phyloP scores from a whole-genome alignment of 129 eudicot genomes.

The Flaveria sonorensis region DNA sequence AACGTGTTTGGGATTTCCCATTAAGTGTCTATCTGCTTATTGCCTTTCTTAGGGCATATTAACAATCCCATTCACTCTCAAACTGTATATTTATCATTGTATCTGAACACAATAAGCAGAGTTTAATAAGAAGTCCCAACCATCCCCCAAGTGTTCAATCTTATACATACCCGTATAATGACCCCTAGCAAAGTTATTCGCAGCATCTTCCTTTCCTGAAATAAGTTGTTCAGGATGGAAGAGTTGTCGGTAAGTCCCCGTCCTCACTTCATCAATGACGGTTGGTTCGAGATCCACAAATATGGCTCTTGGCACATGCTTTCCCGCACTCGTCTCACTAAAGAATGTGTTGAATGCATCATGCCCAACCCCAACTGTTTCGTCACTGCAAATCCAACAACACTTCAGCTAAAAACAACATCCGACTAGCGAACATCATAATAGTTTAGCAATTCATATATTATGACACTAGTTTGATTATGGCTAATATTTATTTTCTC shows the following conservation, averaged over 20 bases:
- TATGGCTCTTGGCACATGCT: constrained; percentile 91
- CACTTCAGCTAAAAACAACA: constrained; percentile 20
- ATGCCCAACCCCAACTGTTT: constrained; percentile 67
- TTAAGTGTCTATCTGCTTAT: not conserved
- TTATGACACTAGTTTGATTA: not conserved
- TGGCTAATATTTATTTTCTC: not conserved
- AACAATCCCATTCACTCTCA: not conserved
- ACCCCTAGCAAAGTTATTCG: constrained; percentile 95
- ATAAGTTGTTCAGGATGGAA: constrained; percentile 97
- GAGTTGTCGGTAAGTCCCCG: constrained; percentile 84
- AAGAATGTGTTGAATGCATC: constrained; percentile 98
- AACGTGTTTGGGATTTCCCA: not conserved
- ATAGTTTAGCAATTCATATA: too few relatives aligned
- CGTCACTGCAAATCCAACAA: constrained; percentile 56
- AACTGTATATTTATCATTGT: not conserved
- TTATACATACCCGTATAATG: constrained; percentile 73
- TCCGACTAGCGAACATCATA: not conserved
- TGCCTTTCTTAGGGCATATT: not conserved
- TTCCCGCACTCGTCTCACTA: constrained; percentile 91
- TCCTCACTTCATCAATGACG: constrained; percentile 90
- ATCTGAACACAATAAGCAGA: not conserved
- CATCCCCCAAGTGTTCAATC: not conserved
- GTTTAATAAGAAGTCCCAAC: not conserved
- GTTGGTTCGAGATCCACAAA: constrained; percentile 98
- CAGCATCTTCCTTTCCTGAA: constrained; percentile 98